Base-by-base conservation (phyloP, 306 rosid genomes). In the Quercus bicolor region DNA sequence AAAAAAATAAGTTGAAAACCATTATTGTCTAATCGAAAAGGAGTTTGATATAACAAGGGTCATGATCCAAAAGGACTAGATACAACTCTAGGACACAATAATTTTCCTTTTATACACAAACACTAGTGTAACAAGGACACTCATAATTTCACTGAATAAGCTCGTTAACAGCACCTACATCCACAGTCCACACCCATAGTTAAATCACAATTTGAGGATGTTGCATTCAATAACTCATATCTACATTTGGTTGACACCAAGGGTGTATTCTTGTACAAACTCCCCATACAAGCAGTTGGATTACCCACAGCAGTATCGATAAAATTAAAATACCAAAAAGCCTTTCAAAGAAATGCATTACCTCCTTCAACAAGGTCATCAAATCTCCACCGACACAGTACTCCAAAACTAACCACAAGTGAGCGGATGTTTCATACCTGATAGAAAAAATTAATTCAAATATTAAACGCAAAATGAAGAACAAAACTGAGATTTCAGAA, bases 371-470 rank as follows among this genome's bases (percentile, higher is more conserved):
- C 73, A 95, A 79, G 79, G 96, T 79, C 87, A 91, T 89, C 74
- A 95, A 76, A 88, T 95, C 93, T 66, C 99, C 99, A 57, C 99
- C 99, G 21, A 95, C 98, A 77, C 98, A 95, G 70, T 93, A 95
- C 87, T 95, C 99, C 85, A 95, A 83, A 61, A 95, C 94, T 79
- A 95, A 84, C 99, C 99, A 95, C 82, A 95, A 74, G 85, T 95
- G 99, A 84, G 99, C 99, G 56, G 98, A 91, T 40, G 98, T 95
- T 88, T 93, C 98, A 60, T 95, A 95, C 99, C 99, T 95, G 80
- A 84, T 60, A 57, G 65, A 31, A 76, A 20, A 74, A 64, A 14
- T 60, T 12, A 21, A 21, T 15, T 16, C 48, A 18, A 5, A 21
- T 2, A 2, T 65, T 71, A 34, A 54, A n/a, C n/a, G n/a, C n/a